phyloP scores from a whole-genome alignment of 2,329 filamentous ascomycete genomes.

The Sporothrix euskadiensis region DNA sequence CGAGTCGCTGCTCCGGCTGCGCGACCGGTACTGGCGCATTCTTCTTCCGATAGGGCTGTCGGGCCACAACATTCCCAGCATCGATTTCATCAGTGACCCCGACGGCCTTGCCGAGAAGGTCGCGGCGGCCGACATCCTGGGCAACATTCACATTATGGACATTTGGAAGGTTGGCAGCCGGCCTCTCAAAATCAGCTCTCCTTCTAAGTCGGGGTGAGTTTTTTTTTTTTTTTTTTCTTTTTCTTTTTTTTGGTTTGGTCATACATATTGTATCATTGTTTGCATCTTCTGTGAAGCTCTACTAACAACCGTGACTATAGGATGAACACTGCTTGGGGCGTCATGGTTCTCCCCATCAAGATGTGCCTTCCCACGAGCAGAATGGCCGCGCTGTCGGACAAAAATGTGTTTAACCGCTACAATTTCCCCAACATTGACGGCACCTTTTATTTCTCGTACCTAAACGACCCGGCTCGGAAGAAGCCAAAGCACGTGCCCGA shows the following conservation, averaged over 20 bases:
- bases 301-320: background rate
- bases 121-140: slow-evolving; percentile 53
- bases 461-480: slow-evolving; percentile 20
- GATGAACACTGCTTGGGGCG: slow-evolving; percentile 50
- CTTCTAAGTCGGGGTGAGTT: background rate
- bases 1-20: slow-evolving; percentile 43
- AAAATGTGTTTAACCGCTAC: background rate
- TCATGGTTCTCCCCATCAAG: slow-evolving; percentile 45
- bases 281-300: background rate
- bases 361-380: slow-evolving; percentile 15
- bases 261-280: background rate
- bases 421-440: background rate
- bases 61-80: slow-evolving; percentile 54
- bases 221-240: background rate
- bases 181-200: slow-evolving; percentile 35
- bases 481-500: background rate
- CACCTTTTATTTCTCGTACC: background rate
- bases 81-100: slow-evolving; percentile 52
- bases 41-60: slow-evolving; percentile 45
- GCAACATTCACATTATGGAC: slow-evolving; percentile 51
- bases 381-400: background rate
- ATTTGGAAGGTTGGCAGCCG: slow-evolving; percentile 49
- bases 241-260: background rate
- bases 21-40: slow-evolving; percentile 54
- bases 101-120: slow-evolving; percentile 53